Evolutionary conservation across 129 eudicot species (phyloP), one percentile per base, ranked within the genome.

Genomic region (Saussurea involucrata): DNA sequence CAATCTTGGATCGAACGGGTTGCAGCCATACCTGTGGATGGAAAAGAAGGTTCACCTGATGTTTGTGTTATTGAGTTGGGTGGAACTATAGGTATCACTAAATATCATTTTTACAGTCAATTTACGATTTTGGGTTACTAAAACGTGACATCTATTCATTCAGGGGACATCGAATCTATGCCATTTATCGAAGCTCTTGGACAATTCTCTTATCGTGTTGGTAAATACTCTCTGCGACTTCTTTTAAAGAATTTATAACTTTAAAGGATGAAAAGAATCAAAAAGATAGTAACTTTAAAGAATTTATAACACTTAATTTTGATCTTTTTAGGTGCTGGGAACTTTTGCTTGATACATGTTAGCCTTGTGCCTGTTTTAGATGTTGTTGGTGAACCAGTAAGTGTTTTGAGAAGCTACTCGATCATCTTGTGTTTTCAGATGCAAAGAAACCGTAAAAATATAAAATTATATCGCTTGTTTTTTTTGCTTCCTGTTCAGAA

Each of bases 21-120:
- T 8, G 94, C 98, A 37, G 83, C 85, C 6, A 81, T 87, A 64
- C 98, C 98, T 17, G 98, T 95, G 6, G 98, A 95, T 82, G 98
- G 98, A 17, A 86, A 86, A 81, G 96, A 91, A 42, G 97, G 98
- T 63, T 87, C 97, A 40, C 93, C 98, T 31, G 98, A 95, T 91
- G 98, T 95, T 49, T 95, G 98, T 86, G 98, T 95, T 75, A 95
- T 95, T 66, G 98, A 95, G 82, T 88, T 95, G 87, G 98, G 98
- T 66, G 98, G 98, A 24, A 95, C 98, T 31, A 89, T 95, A 73
- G 98, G 98, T 95, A 83, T 40, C 21, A 72, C 40, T 29, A 42
- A 6, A 44, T 18, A 22, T 53, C 8, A 24, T 17, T 36, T 37
- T 6, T 63, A 15, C 18, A 6, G 36, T 80, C 40, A 21, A 18